phyloP scores from a whole-genome alignment of 495 filamentous ascomycete genomes.

The Penicillium ochrochloron region DNA sequence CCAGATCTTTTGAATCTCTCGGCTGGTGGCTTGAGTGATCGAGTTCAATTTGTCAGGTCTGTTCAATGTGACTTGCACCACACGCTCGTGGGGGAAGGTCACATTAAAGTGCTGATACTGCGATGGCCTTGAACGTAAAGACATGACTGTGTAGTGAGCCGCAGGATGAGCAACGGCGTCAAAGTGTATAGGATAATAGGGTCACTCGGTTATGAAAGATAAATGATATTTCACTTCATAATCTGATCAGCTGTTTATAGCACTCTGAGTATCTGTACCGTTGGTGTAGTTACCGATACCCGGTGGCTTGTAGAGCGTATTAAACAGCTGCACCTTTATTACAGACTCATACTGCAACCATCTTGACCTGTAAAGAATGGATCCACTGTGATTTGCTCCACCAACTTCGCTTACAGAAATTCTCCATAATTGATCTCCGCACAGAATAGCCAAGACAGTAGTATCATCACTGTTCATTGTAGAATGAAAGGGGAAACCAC shows the following conservation, averaged over 20 bases:
- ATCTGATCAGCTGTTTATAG: neutral
- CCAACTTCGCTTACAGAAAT: neutral
- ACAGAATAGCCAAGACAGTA: neutral
- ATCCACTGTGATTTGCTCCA: neutral
- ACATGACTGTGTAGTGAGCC: conserved; percentile 23
- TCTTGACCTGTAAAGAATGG: neutral
- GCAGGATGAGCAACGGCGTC: neutral
- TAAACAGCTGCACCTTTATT: neutral
- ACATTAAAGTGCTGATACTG: conserved; percentile 37
- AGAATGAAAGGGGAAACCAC: no score
- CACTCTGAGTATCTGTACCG: neutral
- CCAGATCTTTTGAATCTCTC: conserved; percentile 54
- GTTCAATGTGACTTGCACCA: conserved; percentile 50
- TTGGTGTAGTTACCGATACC: neutral
- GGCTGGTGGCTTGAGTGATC: conserved; percentile 51
- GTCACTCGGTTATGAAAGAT: neutral
- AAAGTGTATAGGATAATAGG: neutral
- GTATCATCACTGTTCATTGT: no score
- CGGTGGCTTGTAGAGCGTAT: neutral
- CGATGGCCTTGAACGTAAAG: conserved; percentile 23
- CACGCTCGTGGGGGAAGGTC: conserved; percentile 47
- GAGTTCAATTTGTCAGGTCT: conserved; percentile 53
- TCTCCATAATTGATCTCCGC: neutral
- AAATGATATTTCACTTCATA: neutral
- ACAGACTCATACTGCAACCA: neutral